phyloP scores from a whole-genome alignment of 208 protist genomes.

The Trypanosoma mega region DNA sequence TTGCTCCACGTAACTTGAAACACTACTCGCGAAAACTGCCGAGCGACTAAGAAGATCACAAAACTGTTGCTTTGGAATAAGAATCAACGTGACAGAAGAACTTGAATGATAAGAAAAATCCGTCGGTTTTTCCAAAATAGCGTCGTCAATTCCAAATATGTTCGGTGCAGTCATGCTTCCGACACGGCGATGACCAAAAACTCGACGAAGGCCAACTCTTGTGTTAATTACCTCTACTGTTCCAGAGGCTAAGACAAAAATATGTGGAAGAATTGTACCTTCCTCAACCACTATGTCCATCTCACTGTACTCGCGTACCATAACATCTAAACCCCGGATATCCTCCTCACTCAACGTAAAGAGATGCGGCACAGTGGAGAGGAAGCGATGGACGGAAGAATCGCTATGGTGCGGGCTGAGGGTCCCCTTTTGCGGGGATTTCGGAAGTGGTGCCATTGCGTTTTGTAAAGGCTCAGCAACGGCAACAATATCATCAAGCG shows the following conservation, averaged over 20 bases:
- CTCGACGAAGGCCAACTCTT: constrained; percentile 59
- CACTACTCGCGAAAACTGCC: constrained; percentile 75
- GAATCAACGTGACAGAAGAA: constrained; percentile 53
- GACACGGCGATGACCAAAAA: constrained; percentile 72
- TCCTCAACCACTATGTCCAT: constrained; percentile 83
- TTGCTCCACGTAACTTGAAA: constrained; percentile 67
- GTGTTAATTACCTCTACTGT: constrained; percentile 87
- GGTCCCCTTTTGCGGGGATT: constrained; percentile 12
- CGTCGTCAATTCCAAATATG: constrained; percentile 77
- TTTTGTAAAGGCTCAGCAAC: constrained; percentile 19
- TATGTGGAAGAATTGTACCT: constrained; percentile 58
- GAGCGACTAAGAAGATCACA: constrained; percentile 60
- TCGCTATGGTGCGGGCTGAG: constrained; percentile 8
- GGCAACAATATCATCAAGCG: constrained; percentile 19
- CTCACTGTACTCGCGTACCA: constrained; percentile 80
- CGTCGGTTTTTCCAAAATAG: constrained; percentile 66
- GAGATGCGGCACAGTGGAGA: constrained; percentile 73
- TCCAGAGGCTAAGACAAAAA: constrained; percentile 78
- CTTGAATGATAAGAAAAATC: constrained; percentile 85
- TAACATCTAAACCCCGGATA: constrained; percentile 54
- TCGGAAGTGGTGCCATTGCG: constrained; percentile 20
- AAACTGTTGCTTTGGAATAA: constrained; percentile 71
- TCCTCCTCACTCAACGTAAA: constrained; percentile 66
- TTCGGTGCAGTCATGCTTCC: constrained; percentile 74
- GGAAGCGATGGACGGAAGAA: constrained; percentile 52